Evolutionary conservation across 2,329 filamentous ascomycete species (phyloP), one percentile per base, ranked within the genome.

Genomic region (Trichoderma aggressivum): DNA sequence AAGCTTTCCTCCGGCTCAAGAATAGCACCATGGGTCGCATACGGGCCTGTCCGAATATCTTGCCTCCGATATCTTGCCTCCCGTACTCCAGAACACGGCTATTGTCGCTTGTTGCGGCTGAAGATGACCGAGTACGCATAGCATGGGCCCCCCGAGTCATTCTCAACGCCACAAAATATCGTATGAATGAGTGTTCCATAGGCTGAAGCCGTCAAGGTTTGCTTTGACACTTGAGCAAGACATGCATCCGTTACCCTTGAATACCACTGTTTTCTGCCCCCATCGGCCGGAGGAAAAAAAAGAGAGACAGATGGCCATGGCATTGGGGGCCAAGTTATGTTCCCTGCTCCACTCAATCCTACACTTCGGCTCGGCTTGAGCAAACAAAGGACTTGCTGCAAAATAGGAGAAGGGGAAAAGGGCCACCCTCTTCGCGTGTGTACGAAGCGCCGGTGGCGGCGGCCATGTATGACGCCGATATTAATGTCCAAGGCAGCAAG

Each of bases 331-430:
- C 47, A 63, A 43, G 34, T 55, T n/a, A n/a, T n/a, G n/a, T 43
- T n/a, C 26, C 24, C 43, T 34, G 59, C 59, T 70, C 67, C 67
- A 63, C 59, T 16, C 43, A 34, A 43, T 55, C 24, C 32, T 43
- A 32, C 55, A 47, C 47, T 43, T 56, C 32, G 30, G 55, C 59
- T 63, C 67, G 30, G 58, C 58, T 55, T 21, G 18, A 63, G 59
- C 67, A 70, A 70, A 70, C 67, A 63, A 63, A 10, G n/a, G 59
- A n/a, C 24, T 8, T 60, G 59, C 47, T 30, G 53, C 43, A 62
- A 43, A n/a, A 43, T 43, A 8, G 18, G 39, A 43, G 16, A n/a
- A 16, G 26, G 26, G n/a, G 39, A 43, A 43, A 32, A 34, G n/a
- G 7, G 28, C 59, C 34, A 63, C 34, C 8, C 24, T 6, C 24